Conservation (phyloP, 805 yeast species). For the Diddensiella santjacobensis region DNA sequence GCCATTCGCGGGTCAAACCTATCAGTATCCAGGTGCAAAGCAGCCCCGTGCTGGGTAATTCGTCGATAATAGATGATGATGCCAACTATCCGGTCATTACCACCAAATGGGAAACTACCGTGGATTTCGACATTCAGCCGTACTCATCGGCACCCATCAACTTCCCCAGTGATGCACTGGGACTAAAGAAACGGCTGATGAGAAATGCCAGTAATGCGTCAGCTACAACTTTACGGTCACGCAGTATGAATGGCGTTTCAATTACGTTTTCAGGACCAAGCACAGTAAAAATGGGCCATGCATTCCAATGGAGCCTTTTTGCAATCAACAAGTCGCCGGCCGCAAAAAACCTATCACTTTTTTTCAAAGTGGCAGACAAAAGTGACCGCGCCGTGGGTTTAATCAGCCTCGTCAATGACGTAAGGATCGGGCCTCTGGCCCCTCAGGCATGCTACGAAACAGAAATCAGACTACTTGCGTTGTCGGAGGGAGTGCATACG, state of each 20-base stretch:
- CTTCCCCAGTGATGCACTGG: background rate
- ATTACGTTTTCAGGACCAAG: slow-evolving; percentile 63
- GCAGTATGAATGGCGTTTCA: slow-evolving; percentile 20
- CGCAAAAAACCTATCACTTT: slow-evolving; percentile 50
- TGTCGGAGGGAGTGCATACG: slow-evolving; percentile 60
- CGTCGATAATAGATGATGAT: background rate
- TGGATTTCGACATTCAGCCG: slow-evolving; percentile 27
- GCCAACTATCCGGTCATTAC: slow-evolving; percentile 13
- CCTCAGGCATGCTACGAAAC: slow-evolving; percentile 63
- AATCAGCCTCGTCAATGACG: slow-evolving; percentile 60
- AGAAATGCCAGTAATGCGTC: background rate
- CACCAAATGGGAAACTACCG: slow-evolving; percentile 39
- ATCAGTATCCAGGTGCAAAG: slow-evolving; percentile 5
- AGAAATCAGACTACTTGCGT: slow-evolving; percentile 55
- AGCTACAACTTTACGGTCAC: background rate
- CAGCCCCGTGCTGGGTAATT: background rate
- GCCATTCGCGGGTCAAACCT: slow-evolving; percentile 8
- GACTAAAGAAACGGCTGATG: background rate
- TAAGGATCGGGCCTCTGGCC: slow-evolving; percentile 58
- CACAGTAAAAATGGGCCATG: slow-evolving; percentile 55
- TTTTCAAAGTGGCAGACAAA: slow-evolving; percentile 34
- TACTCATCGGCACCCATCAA: background rate
- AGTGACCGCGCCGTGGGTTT: slow-evolving; percentile 42
- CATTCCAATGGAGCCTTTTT: slow-evolving; percentile 60
- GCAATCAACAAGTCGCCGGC: slow-evolving; percentile 58